Conservation (phyloP, 169 alveolate genomes). For the Perkinsus chesapeaki region DNA sequence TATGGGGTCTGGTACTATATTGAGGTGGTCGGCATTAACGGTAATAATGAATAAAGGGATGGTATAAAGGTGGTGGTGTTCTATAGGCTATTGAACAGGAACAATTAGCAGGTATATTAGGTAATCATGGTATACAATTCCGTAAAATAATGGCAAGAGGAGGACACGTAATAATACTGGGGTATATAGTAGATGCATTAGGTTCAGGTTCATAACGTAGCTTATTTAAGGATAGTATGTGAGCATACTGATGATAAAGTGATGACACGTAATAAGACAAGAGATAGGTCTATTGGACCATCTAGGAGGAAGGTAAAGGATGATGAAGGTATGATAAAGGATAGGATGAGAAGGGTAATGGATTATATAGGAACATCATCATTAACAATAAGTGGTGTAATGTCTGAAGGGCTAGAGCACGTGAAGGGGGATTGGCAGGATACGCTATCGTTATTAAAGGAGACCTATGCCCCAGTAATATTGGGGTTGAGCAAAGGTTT, state of each 20-base stretch:
- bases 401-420: neutral
- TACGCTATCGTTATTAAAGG: neutral
- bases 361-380: neutral
- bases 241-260: neutral
- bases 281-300: neutral
- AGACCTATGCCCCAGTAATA: neutral
- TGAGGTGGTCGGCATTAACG: neutral
- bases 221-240: neutral
- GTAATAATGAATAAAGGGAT: neutral
- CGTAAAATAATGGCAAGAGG: neutral
- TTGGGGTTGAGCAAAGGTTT: neutral
- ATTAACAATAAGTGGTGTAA: neutral
- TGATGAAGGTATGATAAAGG: neutral
- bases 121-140: neutral
- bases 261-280: neutral
- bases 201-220: neutral
- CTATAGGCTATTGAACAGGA: neutral
- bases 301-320: neutral
- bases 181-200: neutral
- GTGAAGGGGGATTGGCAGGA: neutral
- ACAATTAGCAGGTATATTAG: neutral
- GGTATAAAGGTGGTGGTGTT: neutral
- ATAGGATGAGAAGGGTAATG: too few species aligned
- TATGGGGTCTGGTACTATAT: neutral
- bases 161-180: neutral